These are phyloP conservation scores for Diplogelasinospora grovesii DNA, from an alignment of 495 filamentous ascomycete species.

Conservation along the genomic window DNA sequence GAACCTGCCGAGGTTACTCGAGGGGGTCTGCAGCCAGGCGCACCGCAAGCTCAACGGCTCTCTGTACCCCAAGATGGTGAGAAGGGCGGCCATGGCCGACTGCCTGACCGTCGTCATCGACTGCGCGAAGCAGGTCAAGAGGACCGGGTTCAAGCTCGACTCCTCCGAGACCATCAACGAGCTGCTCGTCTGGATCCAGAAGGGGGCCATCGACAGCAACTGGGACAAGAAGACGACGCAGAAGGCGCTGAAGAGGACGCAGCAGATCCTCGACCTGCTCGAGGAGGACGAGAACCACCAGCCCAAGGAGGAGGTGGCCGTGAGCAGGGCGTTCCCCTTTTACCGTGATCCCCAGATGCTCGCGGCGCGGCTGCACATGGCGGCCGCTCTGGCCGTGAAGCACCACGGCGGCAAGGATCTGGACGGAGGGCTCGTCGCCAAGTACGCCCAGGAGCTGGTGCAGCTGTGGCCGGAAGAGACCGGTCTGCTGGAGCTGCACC, in stretches of 20 bases:
- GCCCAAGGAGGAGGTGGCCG: slow-evolving; percentile 5
- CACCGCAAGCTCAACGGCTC: slow-evolving; percentile 22
- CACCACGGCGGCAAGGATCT: slow-evolving; percentile 18
- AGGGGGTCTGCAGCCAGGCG: slow-evolving; percentile 44
- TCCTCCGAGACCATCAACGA: slow-evolving; percentile 32
- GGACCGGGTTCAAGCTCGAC: slow-evolving; percentile 47
- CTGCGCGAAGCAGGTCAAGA: slow-evolving; percentile 37
- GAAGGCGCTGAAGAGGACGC: slow-evolving; percentile 36
- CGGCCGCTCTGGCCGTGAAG: slow-evolving; percentile 25
- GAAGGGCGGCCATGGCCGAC: slow-evolving; percentile 31
- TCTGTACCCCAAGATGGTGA: slow-evolving; percentile 36
- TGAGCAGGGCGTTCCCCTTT: slow-evolving; percentile 12
- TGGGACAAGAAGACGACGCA: slow-evolving; percentile 32
- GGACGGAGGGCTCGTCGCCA: slow-evolving; percentile 21
- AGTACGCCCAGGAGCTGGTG: slow-evolving; percentile 30
- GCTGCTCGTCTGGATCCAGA: slow-evolving; percentile 47
- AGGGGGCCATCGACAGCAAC: slow-evolving; percentile 34
- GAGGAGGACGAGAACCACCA: slow-evolving; percentile 39
- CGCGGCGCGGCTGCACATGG: slow-evolving; percentile 31
- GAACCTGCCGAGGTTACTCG: slow-evolving; percentile 52
- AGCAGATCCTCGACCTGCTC: slow-evolving; percentile 45
- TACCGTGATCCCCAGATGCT: slow-evolving; percentile 34
- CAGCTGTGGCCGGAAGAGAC: slow-evolving; percentile 28
- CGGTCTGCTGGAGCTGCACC: slow-evolving; percentile 28
- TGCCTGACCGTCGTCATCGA: slow-evolving; percentile 46